These are phyloP conservation scores for Neofusicoccum sp. DNA, from an alignment of 2,329 filamentous ascomycete genomes.

Conservation along the genomic window DNA sequence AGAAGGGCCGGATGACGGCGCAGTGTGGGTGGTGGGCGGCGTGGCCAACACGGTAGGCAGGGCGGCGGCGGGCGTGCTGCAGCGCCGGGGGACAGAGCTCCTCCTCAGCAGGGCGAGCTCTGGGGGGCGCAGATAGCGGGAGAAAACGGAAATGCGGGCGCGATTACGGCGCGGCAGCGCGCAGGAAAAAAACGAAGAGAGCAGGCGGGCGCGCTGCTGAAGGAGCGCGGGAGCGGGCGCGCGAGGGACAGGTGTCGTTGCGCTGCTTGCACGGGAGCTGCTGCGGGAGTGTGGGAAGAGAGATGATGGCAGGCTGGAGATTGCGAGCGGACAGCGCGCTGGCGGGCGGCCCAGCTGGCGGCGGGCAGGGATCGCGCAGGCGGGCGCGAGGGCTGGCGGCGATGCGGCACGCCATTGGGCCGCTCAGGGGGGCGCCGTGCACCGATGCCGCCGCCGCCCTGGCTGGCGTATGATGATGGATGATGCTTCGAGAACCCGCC, in stretches of 20 bases:
- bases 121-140: conserved; percentile 1
- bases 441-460: not conserved
- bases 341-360: conserved; percentile 6
- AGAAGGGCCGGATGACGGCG: conserved; percentile 17
- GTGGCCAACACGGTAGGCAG: conserved; percentile 17
- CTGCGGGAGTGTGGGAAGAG: conserved; percentile 12
- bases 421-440: not conserved
- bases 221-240: not conserved
- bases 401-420: conserved; percentile 11
- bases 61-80: not conserved
- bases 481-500: conserved; percentile 8
- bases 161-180: not conserved
- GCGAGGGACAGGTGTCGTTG: conserved; percentile 11
- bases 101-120: conserved; percentile 1
- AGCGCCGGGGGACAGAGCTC: conserved; percentile 11
- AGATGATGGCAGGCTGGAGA: conserved; percentile 14
- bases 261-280: not conserved
- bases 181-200: not conserved
- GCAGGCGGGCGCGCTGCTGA: not conserved
- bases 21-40: conserved; percentile 9
- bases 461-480: conserved; percentile 2
- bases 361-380: not conserved
- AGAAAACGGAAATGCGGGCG: conserved; percentile 10
- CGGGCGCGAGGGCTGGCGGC: not conserved
- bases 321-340: not conserved